Evolutionary conservation across 2,329 filamentous ascomycete species (phyloP), one percentile per base, ranked within the genome.

Genomic region (Arthrocladium fulminans): DNA sequence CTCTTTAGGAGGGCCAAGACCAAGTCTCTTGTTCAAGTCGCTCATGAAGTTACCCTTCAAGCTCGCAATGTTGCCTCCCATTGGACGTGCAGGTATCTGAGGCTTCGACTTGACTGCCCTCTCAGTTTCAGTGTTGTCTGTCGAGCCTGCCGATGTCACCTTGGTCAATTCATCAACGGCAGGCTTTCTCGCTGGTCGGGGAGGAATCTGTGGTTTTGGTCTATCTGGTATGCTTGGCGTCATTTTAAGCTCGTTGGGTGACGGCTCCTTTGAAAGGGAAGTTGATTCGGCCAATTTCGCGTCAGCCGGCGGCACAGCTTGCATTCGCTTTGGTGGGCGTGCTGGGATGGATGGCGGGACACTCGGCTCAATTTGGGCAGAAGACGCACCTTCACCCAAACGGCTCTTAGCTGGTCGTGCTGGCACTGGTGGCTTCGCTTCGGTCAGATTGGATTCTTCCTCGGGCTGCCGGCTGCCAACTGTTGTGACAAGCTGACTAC

Each of bases 11-110:
- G 89, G 90, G 1, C 92, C 92, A 29, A 94, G 70, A 61, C 88
- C 83, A 23, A 98, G 73, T 42, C 88, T 84, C 59, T 88, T 89
- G 66, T 97, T 95, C 35, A 98, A 72, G 61, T 97, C 90, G 38
- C 82, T 88, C 76, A 98, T 81, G 66, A 98, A 97, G 2, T 86
- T 88, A 30, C 86, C 86, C 67, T 94, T 88, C 25, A 98, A 72
- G 20, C 87, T 85, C 13, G 89, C 88, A 63, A 98, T 94, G 71
- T 97, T 97, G 59, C 81, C 79, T 30, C 51, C 47, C 8, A 86
- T 86, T 2, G 88, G 86, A 39, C 88, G 80, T 12, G 82, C 77
- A 9, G 92, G 89, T 2, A 97, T 77, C 0, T 81, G 77, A 3
- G 92, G 89, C 63, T 96, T 97, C n/a, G 79, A 67, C 63, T 88